These are phyloP conservation scores for Diaporthe citrichinensis DNA, from an alignment of 2,329 filamentous ascomycete species.

Conservation along the genomic window DNA sequence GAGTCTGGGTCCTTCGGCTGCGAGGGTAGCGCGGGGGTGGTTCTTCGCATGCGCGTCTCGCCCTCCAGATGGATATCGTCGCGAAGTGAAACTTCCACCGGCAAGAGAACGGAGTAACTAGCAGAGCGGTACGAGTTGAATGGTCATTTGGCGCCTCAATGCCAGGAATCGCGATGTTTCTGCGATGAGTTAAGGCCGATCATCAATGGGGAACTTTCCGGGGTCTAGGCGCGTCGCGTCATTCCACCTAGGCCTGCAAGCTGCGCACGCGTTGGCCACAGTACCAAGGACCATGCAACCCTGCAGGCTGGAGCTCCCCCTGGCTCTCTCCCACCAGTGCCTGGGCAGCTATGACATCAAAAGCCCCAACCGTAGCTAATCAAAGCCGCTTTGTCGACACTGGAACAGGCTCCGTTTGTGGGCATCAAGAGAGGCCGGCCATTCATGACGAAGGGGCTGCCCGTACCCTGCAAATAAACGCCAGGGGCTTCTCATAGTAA, in stretches of 20 bases:
- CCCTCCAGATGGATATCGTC: background rate
- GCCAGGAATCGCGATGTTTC: background rate
- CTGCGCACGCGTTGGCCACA: background rate
- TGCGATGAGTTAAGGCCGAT: background rate
- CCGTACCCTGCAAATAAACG: conserved; percentile 18
- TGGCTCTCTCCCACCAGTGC: background rate
- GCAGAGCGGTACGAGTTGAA: background rate
- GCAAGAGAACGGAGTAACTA: background rate
- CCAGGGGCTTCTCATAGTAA: background rate
- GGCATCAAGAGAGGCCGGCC: background rate
- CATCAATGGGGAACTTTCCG: background rate
- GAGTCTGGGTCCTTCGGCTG: background rate
- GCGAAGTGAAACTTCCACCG: background rate
- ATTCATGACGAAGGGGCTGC: conserved; percentile 24
- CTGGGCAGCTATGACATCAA: background rate
- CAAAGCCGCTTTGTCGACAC: conserved; percentile 22
- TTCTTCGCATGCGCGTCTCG: background rate
- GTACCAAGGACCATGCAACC: background rate
- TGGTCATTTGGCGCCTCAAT: no score
- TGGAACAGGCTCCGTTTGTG: conserved; percentile 1
- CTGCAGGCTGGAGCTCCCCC: background rate
- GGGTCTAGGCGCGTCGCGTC: background rate
- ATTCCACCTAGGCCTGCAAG: background rate
- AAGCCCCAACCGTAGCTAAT: conserved; percentile 7
- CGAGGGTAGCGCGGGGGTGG: background rate